Percentiles rank a stretch among this genome's conserved stretches.
Evolutionary conservation across 2,329 filamentous ascomycete genomes (phyloP).

Genomic region (Colletotrichum graminicola): DNA sequence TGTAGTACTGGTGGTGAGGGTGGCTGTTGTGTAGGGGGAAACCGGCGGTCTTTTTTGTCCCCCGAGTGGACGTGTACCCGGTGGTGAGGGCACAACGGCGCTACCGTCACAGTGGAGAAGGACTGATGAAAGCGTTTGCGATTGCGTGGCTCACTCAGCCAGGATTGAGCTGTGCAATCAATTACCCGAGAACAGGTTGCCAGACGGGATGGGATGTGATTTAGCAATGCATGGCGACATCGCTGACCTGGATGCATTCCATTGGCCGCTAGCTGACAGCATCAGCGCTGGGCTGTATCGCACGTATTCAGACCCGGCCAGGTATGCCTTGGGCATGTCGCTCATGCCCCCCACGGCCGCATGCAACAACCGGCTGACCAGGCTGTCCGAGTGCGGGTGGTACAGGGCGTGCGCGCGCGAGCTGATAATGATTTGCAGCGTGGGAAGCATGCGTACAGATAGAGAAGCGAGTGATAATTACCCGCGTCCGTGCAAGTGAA

Average conservation of each 20-base stretch:
- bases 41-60: too few relatives aligned
- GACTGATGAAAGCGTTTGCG: constrained; percentile 20
- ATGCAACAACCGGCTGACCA: constrained; percentile 37
- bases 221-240: background rate
- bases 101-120: constrained; percentile 30
- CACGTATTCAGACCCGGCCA: background rate
- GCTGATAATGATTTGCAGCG: constrained; percentile 2
- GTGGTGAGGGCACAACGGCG: constrained; percentile 18
- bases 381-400: constrained; percentile 36
- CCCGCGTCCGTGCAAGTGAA: background rate
- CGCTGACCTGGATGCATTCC: background rate
- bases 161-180: constrained; percentile 2
- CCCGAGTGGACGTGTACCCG: too few relatives aligned
- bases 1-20: too few relatives aligned
- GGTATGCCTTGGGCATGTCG: constrained; percentile 17
- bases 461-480: background rate
- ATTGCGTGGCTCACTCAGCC: constrained; percentile 4
- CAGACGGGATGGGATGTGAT: background rate
- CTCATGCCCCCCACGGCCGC: constrained; percentile 34
- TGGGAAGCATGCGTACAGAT: background rate
- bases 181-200: background rate
- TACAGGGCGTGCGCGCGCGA: constrained; percentile 7
- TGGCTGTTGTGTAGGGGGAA: too few relatives aligned
- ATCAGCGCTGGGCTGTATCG: background rate
- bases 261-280: constrained; percentile 1